phyloP scores from a whole-genome alignment of 2,329 filamentous ascomycete species.

The Hysterium pulicare region DNA sequence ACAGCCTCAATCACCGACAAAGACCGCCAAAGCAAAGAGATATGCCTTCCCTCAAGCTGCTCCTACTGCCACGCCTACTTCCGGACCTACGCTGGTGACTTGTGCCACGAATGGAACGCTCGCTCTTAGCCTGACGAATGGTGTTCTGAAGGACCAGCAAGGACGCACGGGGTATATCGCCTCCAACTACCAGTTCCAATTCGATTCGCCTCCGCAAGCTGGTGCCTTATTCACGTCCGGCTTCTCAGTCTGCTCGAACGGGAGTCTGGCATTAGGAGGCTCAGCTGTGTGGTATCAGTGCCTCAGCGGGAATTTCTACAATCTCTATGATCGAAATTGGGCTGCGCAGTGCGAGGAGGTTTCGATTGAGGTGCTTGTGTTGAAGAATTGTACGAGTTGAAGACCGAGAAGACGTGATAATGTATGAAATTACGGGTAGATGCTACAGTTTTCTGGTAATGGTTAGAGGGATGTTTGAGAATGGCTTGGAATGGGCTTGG shows the following conservation, averaged over 20 bases:
- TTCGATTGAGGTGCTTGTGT: too few species aligned
- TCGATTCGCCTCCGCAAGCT: conserved; percentile 54
- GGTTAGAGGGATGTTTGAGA: too few species aligned
- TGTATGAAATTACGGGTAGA: too few species aligned
- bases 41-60: conserved; percentile 4
- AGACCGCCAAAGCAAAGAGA: not conserved
- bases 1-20: conserved; percentile 5
- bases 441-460: too few species aligned
- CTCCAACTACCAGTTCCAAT: conserved; percentile 65
- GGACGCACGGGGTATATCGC: conserved; percentile 75
- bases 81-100: not conserved
- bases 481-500: too few species aligned
- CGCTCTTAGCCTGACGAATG: conserved; percentile 61
- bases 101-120: conserved; percentile 29
- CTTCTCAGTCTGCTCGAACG: conserved; percentile 68
- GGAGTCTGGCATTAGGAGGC: conserved; percentile 64
- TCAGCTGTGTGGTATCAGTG: conserved; percentile 72
- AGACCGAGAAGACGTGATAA: too few species aligned
- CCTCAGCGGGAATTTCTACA: conserved; percentile 71
- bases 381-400: too few species aligned
- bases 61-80: not conserved
- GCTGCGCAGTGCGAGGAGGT: conserved; percentile 72
- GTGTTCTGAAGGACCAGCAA: conserved; percentile 62
- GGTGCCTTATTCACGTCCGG: conserved; percentile 71
- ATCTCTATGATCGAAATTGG: conserved; percentile 73